A percentile compares a stretch with the other conserved stretches of the same genome.
phyloP scores from a whole-genome alignment of 495 filamentous ascomycete species.

The Xylaria venustula region DNA sequence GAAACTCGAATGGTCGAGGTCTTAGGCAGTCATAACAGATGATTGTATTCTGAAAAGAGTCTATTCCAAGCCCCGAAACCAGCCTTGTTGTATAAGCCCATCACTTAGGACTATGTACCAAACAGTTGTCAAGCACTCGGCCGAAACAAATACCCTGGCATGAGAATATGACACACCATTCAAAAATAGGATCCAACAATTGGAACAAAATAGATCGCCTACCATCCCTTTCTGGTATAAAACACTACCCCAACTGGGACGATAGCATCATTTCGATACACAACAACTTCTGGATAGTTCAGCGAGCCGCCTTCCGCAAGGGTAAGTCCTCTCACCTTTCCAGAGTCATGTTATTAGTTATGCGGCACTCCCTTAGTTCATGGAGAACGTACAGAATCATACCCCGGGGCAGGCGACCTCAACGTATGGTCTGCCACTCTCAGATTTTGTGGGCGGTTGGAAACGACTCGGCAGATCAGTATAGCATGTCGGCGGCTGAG shows the following conservation, averaged over 20 bases:
- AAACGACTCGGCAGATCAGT: background rate
- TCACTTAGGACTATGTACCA: too few species aligned
- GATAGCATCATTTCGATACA: background rate
- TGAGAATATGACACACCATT: too few species aligned
- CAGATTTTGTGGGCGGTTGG: background rate
- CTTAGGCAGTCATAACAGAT: too few species aligned
- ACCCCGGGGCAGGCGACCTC: background rate
- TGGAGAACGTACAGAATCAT: background rate
- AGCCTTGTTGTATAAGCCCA: too few species aligned
- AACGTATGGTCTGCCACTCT: background rate
- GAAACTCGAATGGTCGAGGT: too few species aligned
- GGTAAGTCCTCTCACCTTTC: background rate
- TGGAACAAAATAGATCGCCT: background rate
- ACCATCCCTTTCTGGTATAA: background rate
- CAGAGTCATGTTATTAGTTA: background rate
- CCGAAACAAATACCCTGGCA: too few species aligned
- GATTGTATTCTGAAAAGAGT: too few species aligned
- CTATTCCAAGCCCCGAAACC: too few species aligned
- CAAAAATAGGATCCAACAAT: too few species aligned
- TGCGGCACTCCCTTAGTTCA: background rate
- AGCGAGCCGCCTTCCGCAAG: background rate
- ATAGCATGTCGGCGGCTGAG: background rate
- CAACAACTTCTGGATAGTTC: background rate
- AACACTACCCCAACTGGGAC: background rate
- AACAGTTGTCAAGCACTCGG: too few species aligned